phyloP scores from a whole-genome alignment of 768 basidiomycete species.

The Dictyophora rubrovolvata region DNA sequence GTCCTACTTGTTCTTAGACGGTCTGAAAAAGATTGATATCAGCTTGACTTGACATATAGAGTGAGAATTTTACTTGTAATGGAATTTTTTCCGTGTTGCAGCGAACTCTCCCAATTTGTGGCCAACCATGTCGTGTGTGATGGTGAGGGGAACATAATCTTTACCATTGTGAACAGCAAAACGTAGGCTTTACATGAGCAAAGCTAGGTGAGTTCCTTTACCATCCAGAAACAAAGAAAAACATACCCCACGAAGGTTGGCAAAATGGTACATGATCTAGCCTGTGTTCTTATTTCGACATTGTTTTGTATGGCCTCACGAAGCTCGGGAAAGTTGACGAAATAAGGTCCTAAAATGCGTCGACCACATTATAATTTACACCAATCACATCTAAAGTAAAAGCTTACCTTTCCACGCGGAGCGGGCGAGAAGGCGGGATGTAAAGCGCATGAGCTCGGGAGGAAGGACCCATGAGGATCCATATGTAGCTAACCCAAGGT shows the following conservation, averaged over 20 bases:
- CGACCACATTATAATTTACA: not conserved
- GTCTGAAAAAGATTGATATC: not conserved
- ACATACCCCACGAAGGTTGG: slow-evolving; percentile 93
- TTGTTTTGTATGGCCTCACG: slow-evolving; percentile 71
- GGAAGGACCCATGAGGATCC: not conserved
- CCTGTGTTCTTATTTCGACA: slow-evolving; percentile 80
- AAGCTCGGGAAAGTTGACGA: slow-evolving; percentile 86
- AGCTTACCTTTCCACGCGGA: slow-evolving; percentile 77
- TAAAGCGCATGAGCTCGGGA: slow-evolving; percentile 46
- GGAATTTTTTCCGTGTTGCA: slow-evolving; percentile 79
- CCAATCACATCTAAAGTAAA: not conserved
- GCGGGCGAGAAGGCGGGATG: slow-evolving; percentile 48
- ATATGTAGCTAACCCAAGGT: not conserved
- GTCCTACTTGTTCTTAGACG: slow-evolving; percentile 10
- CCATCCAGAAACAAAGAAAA: not conserved
- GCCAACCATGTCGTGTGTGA: slow-evolving; percentile 97
- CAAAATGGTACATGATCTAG: slow-evolving; percentile 83
- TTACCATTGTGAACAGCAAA: slow-evolving; percentile 95
- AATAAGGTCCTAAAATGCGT: slow-evolving; percentile 67
- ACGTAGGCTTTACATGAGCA: slow-evolving; percentile 42
- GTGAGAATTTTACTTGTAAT: slow-evolving; percentile 58
- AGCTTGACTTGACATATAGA: not conserved
- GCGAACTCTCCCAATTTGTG: slow-evolving; percentile 96
- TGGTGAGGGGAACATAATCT: slow-evolving; percentile 71
- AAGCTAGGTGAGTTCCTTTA: not conserved